Base-by-base conservation (phyloP, 345 rosid genomes). In the Mallotus nudiflorus region DNA sequence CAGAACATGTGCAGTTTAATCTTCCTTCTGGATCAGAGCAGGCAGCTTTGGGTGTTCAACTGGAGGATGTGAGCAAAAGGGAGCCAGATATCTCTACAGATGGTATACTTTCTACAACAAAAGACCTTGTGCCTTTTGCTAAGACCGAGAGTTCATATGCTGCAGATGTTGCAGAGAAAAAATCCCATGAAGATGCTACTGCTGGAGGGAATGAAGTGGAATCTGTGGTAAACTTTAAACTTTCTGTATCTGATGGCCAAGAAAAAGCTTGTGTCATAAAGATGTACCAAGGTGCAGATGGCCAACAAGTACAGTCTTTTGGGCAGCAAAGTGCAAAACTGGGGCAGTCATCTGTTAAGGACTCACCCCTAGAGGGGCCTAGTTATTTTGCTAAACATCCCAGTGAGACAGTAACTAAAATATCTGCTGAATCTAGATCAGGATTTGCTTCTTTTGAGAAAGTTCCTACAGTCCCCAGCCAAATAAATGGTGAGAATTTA, bases 291-390 rank as follows among this genome's bases (percentile, higher is more conserved):
- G 86, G 63, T 39, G 19, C 73, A 48, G 81, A 52, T 73, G 65
- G 75, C 67, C 84, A 79, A 68, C 82, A 75, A 62, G 67, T 58
- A 33, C 66, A 69, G 72, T 25, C 61, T 69, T 55, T 80, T 59
- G 70, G 73, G 68, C 77, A 71, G 66, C 83, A 72, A 48, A 79
- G 78, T 55, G 67, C 76, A 72, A 73, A 73, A 67, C 72, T 81
- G 33, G 83, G 74, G 40, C 85, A 85, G 64, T 71, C 82, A 58
- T 70, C 81, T 71, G 57, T 66, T 56, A 76, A 80, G 79, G 67
- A 62, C 29, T 72, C 80, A 46, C 18, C 65, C 16, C 52, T 6
- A 25, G 81, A 70, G 49, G 89, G 74, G 70, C 65, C 64, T 73
- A 66, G 59, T 68, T 33, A 16, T 67, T 24, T 46, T 29, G 55